Evolutionary conservation across 2,329 filamentous ascomycete genomes (phyloP), one percentile per base, ranked within the genome.

Genomic region (Paraphoma sp.): DNA sequence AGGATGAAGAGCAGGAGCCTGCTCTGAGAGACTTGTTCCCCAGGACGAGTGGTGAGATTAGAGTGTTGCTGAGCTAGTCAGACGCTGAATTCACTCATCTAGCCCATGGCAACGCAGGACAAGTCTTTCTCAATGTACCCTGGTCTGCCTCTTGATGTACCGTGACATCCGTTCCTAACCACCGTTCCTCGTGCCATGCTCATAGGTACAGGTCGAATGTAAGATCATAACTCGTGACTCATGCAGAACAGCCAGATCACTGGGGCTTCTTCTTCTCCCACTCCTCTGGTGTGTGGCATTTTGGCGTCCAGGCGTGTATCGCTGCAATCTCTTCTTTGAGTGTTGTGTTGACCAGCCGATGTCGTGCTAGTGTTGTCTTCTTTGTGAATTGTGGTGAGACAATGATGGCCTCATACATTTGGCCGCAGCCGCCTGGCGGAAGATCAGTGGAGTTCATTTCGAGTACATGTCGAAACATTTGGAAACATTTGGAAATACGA

Each of bases 271-370:
- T 85, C 77, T 86, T 87, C 79, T 91, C 86, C 87, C 90, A 96
- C 81, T 97, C 92, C 70, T 93, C 91, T 0, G 92, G 91, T 8
- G 93, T 97, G 80, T 93, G 90, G 76, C 93, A 97, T 79, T 93
- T 96, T 29, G 93, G 92, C 53, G 92, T 96, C 93, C 93, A 97
- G 40, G 93, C 93, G 81, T 97, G 93, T 68, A 97, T 96, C 63
- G 86, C 86, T 14, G 91, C 91, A 75, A 97, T 96, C 80, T 97
- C 93, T 45, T 89, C 86, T 80, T 93, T 94, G 68, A 97, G 82
- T 5, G 88, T 87, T 14, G 84, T 84, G 78, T 97, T 97, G 67
- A 96, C 93, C 60, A 96, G 84, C 43, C 93, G 88, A 78, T 97
- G 92, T 54, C 93, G 86, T 74, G 92, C 92, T 55, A 97, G 86